A percentile compares a stretch with the other conserved stretches of the same genome.
phyloP scores from a whole-genome alignment of 352 stramenopile genomes.

The Globisporangium takayamanum region DNA sequence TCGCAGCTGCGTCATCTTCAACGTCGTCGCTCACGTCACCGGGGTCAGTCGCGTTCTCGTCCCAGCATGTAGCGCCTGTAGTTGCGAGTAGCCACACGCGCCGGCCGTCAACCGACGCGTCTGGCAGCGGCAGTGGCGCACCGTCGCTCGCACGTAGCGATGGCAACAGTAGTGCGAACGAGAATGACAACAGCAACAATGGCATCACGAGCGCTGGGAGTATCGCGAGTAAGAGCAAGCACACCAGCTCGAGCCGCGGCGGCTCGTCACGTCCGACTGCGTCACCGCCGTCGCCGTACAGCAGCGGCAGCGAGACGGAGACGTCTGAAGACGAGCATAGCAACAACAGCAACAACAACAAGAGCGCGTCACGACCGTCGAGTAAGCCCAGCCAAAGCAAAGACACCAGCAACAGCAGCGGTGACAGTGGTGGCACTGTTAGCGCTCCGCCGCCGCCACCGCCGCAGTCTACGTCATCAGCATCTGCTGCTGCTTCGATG shows the following conservation, averaged over 20 bases:
- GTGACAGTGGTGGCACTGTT: no score
- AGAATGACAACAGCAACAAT: neutral
- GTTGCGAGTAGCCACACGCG: constrained; percentile 21
- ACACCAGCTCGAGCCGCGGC: neutral
- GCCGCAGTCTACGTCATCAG: neutral
- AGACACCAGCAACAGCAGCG: constrained; percentile 4
- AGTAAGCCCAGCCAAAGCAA: neutral
- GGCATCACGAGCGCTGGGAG: neutral
- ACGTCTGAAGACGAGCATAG: constrained; percentile 10
- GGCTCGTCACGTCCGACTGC: neutral
- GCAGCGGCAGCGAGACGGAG: constrained; percentile 15
- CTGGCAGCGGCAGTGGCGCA: neutral
- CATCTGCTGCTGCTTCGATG: neutral
- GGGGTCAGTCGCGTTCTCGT: constrained; percentile 28
- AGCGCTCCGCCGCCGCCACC: neutral
- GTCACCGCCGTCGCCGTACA: constrained; percentile 5
- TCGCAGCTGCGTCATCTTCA: no score
- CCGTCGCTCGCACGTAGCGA: neutral
- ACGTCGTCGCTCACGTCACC: constrained; percentile 15
- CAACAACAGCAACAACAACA: neutral
- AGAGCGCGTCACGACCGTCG: constrained; percentile 1
- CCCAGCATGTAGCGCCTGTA: constrained; percentile 26
- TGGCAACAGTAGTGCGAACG: constrained; percentile 2
- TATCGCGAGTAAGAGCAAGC: neutral
- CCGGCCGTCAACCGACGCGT: constrained; percentile 14